These are phyloP conservation scores for Dissophora globulifera DNA, from an alignment of 192 early-diverging fungal genomes.

Conservation along the genomic window DNA sequence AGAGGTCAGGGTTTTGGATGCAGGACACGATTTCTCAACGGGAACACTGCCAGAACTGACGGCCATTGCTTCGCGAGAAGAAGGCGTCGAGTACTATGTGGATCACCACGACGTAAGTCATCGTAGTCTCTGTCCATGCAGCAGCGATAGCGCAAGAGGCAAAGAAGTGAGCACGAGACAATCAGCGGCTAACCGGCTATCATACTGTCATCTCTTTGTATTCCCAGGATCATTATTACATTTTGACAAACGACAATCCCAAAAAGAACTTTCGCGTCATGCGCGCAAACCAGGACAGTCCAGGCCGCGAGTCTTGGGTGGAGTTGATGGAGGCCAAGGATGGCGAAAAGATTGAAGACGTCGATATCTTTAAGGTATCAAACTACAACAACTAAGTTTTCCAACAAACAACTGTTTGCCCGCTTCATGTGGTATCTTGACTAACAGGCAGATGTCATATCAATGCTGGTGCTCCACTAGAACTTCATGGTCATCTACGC, in stretches of 20 bases:
- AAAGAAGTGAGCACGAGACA: no score
- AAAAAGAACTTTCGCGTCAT: slow-evolving; percentile 72
- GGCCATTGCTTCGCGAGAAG: slow-evolving; percentile 65
- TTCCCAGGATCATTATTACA: slow-evolving; percentile 61
- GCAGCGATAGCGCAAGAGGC: no score
- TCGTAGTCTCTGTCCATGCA: no score
- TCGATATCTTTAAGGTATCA: slow-evolving; percentile 78
- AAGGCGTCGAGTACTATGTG: slow-evolving; percentile 77
- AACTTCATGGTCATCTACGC: slow-evolving; percentile 61
- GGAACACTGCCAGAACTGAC: slow-evolving; percentile 43
- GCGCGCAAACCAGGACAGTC: slow-evolving; percentile 52
- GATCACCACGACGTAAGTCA: slow-evolving; percentile 74
- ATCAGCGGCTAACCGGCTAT: no score
- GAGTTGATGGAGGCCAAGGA: slow-evolving; percentile 66
- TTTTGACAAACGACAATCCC: slow-evolving; percentile 63
- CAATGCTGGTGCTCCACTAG: slow-evolving; percentile 12
- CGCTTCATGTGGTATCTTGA: no score
- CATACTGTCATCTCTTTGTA: no score
- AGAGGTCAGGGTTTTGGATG: slow-evolving; percentile 68
- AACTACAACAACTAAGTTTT: no score
- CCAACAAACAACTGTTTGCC: no score
- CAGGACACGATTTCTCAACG: slow-evolving; percentile 54
- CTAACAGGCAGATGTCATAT: no score
- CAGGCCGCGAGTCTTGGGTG: slow-evolving; percentile 62
- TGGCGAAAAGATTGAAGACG: slow-evolving; percentile 77